These are phyloP conservation scores for Globisporangium nagaii DNA, from an alignment of 352 stramenopile species.

Conservation along the genomic window DNA sequence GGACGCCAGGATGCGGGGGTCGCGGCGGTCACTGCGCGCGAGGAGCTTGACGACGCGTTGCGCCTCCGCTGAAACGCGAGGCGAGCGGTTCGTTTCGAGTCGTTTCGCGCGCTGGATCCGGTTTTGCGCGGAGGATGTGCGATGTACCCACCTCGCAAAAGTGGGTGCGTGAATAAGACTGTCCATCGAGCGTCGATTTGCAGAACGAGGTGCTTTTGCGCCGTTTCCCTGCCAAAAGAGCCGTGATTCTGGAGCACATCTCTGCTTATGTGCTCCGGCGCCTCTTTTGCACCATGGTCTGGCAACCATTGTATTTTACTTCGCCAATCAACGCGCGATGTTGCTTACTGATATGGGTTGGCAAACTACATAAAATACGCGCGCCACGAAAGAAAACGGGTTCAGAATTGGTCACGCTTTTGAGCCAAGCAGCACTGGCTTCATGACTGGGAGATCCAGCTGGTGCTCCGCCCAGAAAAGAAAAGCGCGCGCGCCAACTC, in stretches of 20 bases:
- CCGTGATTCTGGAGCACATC: too few relatives aligned
- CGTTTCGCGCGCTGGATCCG: neutral
- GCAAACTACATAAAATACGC: too few relatives aligned
- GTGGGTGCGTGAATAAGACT: neutral
- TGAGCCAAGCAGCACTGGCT: slow-evolving; percentile 3
- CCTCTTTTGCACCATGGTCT: neutral
- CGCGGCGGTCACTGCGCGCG: too few relatives aligned
- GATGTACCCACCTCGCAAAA: neutral
- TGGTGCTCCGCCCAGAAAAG: slow-evolving; percentile 3
- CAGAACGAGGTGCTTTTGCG: too few relatives aligned
- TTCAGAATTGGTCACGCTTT: slow-evolving; percentile 6
- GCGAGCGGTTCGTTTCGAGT: neutral
- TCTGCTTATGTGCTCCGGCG: too few relatives aligned
- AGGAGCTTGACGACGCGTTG: neutral
- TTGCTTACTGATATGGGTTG: too few relatives aligned
- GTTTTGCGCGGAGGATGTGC: neutral
- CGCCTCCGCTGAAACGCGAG: neutral
- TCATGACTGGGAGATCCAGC: slow-evolving; percentile 4
- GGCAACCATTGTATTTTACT: neutral
- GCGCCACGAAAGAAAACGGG: neutral
- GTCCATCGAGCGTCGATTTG: too few relatives aligned
- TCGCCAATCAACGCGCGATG: neutral
- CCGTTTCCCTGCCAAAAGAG: too few relatives aligned
- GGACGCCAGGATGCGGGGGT: too few relatives aligned
- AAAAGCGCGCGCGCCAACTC: neutral